Percentiles rank a stretch among this genome's conserved stretches.
phyloP scores from a whole-genome alignment of 345 rosid species.

The Syzygium jambos region DNA sequence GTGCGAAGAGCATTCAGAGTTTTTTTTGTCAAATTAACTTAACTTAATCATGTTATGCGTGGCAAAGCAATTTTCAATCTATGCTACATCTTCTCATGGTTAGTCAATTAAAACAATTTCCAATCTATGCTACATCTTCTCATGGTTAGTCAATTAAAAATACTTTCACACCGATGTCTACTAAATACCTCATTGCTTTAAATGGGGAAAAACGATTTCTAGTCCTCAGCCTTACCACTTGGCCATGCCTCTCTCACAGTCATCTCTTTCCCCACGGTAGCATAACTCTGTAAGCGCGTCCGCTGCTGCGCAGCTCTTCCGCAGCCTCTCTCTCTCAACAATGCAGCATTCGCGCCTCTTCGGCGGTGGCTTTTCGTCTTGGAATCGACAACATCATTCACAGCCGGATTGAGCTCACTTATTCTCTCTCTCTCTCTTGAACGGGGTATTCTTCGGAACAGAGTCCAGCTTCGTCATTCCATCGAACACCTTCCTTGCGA shows the following conservation, averaged over 20 bases:
- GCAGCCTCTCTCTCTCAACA: no score
- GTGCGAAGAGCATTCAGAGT: neutral
- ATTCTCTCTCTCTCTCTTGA: neutral
- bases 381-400: no score
- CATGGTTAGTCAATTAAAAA: neutral
- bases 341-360: neutral
- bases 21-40: neutral
- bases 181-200: neutral
- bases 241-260: no score
- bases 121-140: no score
- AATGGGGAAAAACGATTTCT: neutral
- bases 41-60: neutral
- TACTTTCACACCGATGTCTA: neutral
- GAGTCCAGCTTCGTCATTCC: no score
- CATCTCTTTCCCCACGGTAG: no score
- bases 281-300: no score
- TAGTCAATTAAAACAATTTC: no score
- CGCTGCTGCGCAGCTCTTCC: no score
- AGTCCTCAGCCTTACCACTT: no score
- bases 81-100: neutral
- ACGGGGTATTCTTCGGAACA: no score
- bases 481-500: no score
- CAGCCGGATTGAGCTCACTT: rapidly evolving
- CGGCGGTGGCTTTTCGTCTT: neutral
- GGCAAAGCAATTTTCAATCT: neutral